Percentiles rank a stretch among this genome's conserved stretches.
Evolutionary conservation across 768 basidiomycete species (phyloP).

Genomic region (Boletus reticulatus): DNA sequence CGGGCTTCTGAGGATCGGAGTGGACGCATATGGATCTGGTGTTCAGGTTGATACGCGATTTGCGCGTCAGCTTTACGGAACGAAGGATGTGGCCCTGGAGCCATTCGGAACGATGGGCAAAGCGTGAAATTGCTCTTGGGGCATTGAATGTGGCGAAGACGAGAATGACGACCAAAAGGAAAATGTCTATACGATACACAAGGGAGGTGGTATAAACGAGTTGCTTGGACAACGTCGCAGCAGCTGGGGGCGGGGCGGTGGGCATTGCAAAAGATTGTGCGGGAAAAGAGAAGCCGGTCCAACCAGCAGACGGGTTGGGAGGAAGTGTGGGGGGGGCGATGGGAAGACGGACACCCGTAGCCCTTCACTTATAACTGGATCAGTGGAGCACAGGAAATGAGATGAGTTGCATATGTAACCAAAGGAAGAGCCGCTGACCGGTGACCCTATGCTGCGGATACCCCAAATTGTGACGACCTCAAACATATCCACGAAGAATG

Average conservation of each 20-base stretch:
- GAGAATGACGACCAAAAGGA: constrained; percentile 42
- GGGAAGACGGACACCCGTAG: background rate
- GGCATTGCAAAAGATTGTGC: constrained; percentile 16
- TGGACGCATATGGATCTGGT: constrained; percentile 12
- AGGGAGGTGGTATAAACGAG: constrained; percentile 13
- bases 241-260: background rate
- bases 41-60: constrained; percentile 10
- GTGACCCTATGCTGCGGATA: background rate
- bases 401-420: background rate
- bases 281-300: constrained; percentile 6
- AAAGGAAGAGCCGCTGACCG: background rate
- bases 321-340: too few species aligned
- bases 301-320: constrained; percentile 1
- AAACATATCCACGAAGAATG: background rate
- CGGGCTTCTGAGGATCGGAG: constrained; percentile 11
- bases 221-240: background rate
- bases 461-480: too few species aligned
- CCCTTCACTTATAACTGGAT: background rate
- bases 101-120: constrained; percentile 52
- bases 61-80: constrained; percentile 3
- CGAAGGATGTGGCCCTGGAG: constrained; percentile 47
- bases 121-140: constrained; percentile 50
- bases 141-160: constrained; percentile 41
- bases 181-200: constrained; percentile 42
- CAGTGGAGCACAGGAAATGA: background rate